Evolutionary conservation across 2,329 filamentous ascomycete genomes (phyloP).

Genomic region (Zymoseptoria ardabiliae): DNA sequence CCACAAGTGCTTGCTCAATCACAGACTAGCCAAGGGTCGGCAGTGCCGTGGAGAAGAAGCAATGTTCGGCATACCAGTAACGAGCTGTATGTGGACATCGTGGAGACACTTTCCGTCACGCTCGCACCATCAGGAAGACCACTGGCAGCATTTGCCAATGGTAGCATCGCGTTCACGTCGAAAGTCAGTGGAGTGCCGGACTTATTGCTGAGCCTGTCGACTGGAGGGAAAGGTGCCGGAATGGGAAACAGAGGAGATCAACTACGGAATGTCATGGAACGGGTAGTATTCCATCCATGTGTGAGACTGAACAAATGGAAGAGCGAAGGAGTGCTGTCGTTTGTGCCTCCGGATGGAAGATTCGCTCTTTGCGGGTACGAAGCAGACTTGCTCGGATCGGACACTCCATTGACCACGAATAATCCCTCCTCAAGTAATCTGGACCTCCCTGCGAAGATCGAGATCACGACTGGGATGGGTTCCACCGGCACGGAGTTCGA

Average conservation of each 20-base stretch:
- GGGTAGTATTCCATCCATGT: conserved; percentile 94
- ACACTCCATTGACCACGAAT: conserved; percentile 30
- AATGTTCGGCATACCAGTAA: conserved; percentile 96
- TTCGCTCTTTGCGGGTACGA: conserved; percentile 94
- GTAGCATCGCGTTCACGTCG: conserved; percentile 87
- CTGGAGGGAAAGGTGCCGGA: conserved; percentile 72
- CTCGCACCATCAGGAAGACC: conserved; percentile 85
- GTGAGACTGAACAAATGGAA: conserved; percentile 86
- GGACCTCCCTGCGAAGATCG: conserved; percentile 72
- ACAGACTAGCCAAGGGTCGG: conserved; percentile 31
- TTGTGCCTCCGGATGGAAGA: conserved; percentile 87
- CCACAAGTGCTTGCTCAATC: conserved; percentile 11
- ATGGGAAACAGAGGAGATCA: conserved; percentile 47
- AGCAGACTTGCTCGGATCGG: conserved; percentile 75
- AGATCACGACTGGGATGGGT: conserved; percentile 75
- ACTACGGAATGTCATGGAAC: conserved; percentile 55
- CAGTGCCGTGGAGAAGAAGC: conserved; percentile 80
- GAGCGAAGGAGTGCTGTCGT: conserved; percentile 84
- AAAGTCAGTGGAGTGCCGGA: conserved; percentile 95
- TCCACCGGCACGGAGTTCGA: conserved; percentile 76
- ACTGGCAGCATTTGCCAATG: conserved; percentile 78
- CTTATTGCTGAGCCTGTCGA: conserved; percentile 70
- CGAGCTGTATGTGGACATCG: conserved; percentile 91
- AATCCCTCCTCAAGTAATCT: conserved; percentile 38
- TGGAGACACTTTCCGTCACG: conserved; percentile 82